These are phyloP conservation scores for Amanita brunnescens DNA, from an alignment of 768 basidiomycete genomes.

Conservation along the genomic window DNA sequence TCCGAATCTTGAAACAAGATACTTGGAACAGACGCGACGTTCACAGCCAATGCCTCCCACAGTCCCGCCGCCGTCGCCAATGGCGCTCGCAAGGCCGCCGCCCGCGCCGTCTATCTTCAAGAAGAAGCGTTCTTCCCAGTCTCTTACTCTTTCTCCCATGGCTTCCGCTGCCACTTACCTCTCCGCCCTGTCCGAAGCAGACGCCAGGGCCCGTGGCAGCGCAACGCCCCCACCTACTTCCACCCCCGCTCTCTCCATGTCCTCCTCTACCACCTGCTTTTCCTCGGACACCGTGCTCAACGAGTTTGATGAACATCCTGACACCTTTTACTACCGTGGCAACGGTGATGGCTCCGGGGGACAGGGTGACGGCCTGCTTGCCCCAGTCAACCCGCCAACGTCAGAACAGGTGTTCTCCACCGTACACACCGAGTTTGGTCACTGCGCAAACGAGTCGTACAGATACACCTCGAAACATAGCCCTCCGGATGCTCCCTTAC, in stretches of 20 bases:
- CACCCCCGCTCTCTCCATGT: constrained; percentile 66
- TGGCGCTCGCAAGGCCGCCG: constrained; percentile 48
- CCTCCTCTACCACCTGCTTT: constrained; percentile 60
- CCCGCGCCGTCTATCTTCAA: constrained; percentile 51
- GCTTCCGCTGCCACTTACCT: constrained; percentile 36
- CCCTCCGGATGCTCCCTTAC: constrained; percentile 37
- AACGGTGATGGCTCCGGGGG: background rate
- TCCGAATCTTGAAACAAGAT: background rate
- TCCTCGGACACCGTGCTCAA: constrained; percentile 61
- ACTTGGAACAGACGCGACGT: background rate
- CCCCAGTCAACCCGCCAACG: constrained; percentile 62
- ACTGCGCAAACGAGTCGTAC: constrained; percentile 71
- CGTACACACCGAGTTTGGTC: constrained; percentile 88
- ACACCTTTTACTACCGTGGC: constrained; percentile 5
- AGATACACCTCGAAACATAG: constrained; percentile 58
- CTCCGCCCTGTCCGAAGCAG: constrained; percentile 39
- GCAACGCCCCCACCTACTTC: constrained; percentile 39
- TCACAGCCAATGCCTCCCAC: constrained; percentile 11
- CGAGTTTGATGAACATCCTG: constrained; percentile 37
- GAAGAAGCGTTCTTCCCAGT: constrained; percentile 39
- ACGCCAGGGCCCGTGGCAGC: constrained; percentile 53
- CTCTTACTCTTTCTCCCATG: constrained; percentile 16
- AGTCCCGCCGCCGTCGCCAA: constrained; percentile 43
- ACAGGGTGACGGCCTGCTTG: constrained; percentile 43
- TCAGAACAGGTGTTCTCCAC: constrained; percentile 74